Conservation (phyloP, 768 basidiomycete species). For the Suillus subalutaceus region DNA sequence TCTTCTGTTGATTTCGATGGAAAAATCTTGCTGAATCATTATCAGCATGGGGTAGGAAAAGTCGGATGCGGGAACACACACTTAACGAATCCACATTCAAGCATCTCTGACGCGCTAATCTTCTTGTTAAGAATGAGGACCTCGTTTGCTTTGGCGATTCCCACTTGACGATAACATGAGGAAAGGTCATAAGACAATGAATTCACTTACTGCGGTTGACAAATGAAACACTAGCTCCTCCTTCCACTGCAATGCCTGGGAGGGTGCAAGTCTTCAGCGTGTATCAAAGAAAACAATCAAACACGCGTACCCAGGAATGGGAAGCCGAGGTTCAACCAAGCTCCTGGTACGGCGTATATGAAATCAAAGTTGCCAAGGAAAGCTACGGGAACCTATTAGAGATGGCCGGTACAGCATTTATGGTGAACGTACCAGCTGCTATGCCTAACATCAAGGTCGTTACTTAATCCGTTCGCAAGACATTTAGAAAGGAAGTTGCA, state of each 20-base stretch:
- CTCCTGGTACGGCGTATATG: slow-evolving; percentile 63
- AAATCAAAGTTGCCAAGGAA: slow-evolving; percentile 78
- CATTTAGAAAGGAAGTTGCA: slow-evolving; percentile 15
- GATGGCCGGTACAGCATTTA: neutral
- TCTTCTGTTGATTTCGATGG: slow-evolving; percentile 50
- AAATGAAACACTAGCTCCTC: slow-evolving; percentile 70
- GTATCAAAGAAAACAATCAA: slow-evolving; percentile 5
- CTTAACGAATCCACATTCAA: slow-evolving; percentile 68
- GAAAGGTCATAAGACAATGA: neutral
- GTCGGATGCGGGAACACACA: slow-evolving; percentile 27
- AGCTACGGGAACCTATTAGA: slow-evolving; percentile 38
- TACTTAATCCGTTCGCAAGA: neutral
- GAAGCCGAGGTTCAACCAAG: slow-evolving; percentile 69
- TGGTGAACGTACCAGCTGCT: slow-evolving; percentile 51
- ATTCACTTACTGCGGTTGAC: slow-evolving; percentile 59
- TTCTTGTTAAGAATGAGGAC: slow-evolving; percentile 73
- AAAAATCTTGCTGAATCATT: slow-evolving; percentile 54
- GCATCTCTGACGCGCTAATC: slow-evolving; percentile 58
- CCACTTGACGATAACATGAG: slow-evolving; percentile 48
- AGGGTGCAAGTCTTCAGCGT: slow-evolving; percentile 9
- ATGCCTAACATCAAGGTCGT: slow-evolving; percentile 47
- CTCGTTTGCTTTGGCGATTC: slow-evolving; percentile 69
- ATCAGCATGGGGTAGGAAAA: slow-evolving; percentile 2
- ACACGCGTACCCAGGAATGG: slow-evolving; percentile 54
- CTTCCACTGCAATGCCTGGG: slow-evolving; percentile 67